These are phyloP conservation scores for Meyerozyma athensensis DNA, from an alignment of 1,139 yeast species.

Conservation along the genomic window DNA sequence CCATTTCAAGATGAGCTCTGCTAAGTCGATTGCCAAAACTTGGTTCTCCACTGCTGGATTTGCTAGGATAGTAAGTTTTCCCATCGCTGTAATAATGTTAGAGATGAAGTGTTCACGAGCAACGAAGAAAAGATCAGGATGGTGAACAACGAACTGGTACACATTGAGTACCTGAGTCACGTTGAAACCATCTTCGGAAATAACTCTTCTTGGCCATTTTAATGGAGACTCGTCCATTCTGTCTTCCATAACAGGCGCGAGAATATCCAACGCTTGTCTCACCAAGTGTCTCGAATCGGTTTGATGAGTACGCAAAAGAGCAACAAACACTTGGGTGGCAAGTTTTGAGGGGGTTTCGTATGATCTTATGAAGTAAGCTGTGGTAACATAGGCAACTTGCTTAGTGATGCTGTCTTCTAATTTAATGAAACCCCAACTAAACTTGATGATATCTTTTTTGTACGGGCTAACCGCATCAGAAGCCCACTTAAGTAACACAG, in stretches of 20 bases:
- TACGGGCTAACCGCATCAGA: conserved; percentile 57
- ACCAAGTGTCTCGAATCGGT: conserved; percentile 82
- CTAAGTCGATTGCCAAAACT: conserved; percentile 79
- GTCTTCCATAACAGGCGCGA: conserved; percentile 84
- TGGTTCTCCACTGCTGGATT: conserved; percentile 83
- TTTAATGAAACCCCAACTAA: conserved; percentile 91
- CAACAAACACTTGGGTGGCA: conserved; percentile 89
- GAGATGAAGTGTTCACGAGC: conserved; percentile 89
- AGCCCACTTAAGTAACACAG: conserved; percentile 68
- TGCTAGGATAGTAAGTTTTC: conserved; percentile 77
- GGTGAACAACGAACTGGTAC: conserved; percentile 84
- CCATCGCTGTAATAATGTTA: conserved; percentile 91
- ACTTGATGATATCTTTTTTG: conserved; percentile 83
- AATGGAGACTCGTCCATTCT: conserved; percentile 66
- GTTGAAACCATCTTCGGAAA: conserved; percentile 84
- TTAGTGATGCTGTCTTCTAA: conserved; percentile 86
- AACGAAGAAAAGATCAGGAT: conserved; percentile 76
- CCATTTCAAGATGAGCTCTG: conserved; percentile 84
- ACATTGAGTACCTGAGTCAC: conserved; percentile 82
- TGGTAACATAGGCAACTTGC: conserved; percentile 88
- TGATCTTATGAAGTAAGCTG: conserved; percentile 79
- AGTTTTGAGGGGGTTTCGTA: conserved; percentile 88
- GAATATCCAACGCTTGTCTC: conserved; percentile 77
- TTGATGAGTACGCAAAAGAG: conserved; percentile 79
- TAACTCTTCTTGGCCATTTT: conserved; percentile 90